Evolutionary conservation across 106 monocot species (phyloP).

Genomic region (Hemerocallis citrina): DNA sequence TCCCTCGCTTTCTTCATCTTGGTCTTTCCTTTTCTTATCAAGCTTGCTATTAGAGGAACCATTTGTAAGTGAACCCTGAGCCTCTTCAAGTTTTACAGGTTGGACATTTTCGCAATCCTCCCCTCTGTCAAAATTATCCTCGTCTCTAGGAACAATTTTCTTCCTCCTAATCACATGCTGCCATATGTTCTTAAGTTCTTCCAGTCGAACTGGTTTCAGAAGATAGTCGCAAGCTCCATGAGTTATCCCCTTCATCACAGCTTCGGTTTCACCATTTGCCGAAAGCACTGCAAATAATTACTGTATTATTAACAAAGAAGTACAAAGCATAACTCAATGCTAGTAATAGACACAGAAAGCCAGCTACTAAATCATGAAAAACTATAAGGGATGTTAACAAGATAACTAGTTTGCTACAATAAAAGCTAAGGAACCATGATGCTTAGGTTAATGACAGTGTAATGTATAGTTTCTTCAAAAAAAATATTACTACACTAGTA

Average conservation of each 20-base stretch:
- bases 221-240: constrained; percentile 46
- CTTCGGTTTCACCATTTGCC: constrained; percentile 33
- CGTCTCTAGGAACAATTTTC: constrained; percentile 8
- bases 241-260: constrained; percentile 43
- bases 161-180: constrained; percentile 38
- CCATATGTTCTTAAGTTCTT: constrained; percentile 39
- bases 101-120: constrained; percentile 18
- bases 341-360: not conserved
- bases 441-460: too few species aligned
- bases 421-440: too few species aligned
- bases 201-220: constrained; percentile 33
- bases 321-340: too few species aligned
- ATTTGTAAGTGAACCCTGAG: constrained; percentile 5
- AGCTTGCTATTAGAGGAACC: constrained; percentile 17
- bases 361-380: not conserved
- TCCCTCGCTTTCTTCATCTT: constrained; percentile 44
- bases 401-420: too few species aligned
- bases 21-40: constrained; percentile 57
- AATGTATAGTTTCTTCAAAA: too few species aligned
- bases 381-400: too few species aligned
- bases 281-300: constrained; percentile 26
- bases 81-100: constrained; percentile 16
- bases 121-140: constrained; percentile 11
- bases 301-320: too few species aligned
- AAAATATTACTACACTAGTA: too few species aligned